Base-by-base conservation (phyloP, 352 stramenopile genomes). In the Phytophthora pini region DNA sequence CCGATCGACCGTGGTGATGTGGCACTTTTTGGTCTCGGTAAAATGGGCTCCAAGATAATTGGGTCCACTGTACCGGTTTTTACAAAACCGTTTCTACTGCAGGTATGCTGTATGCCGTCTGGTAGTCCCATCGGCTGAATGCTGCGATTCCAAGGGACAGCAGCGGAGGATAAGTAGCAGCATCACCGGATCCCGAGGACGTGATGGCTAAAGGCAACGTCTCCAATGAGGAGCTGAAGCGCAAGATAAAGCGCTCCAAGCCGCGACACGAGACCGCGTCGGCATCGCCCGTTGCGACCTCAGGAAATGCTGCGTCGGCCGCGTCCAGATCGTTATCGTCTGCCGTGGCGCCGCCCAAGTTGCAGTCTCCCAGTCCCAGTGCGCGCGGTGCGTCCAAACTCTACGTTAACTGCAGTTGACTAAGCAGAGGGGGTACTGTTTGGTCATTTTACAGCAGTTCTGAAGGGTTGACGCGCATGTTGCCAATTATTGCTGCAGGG, bases 211-310 rank as follows among this genome's bases (percentile, higher is more conserved):
- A 87, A 65, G 74, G 79, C 20, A 89, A 88, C 40, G 66, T 80
- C 5, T 71, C 73, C 13, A 83, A 77, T 52, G 80, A 93, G 56
- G 82, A 93, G 27, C 63, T 78, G 43, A 91, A 90, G 77, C 82
- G 80, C 61, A 88, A 83, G 56, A 76, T 74, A 34, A 93, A 91
- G 56, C 76, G 82, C 5, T 65, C 69, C 26, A 93, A 93, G 67
- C 56, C 74, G 26, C 70, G 68, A 27, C 57, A 79, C 17, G 75
- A 90, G 10, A 59, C 50, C 1, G 61, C 43, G 27, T 70, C 66
- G 24, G 63, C 65, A 8, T 61, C 60, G 26, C 56, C 71, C 40
- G 8, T 61, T 40, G 3, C n/a, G 31, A 13, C 47, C 44, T 5
- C 45, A 59, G 54, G 52, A 38, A 7, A 50, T 45, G 38, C 69